phyloP scores from a whole-genome alignment of 2,329 filamentous ascomycete genomes.

The Calycina herbarum region DNA sequence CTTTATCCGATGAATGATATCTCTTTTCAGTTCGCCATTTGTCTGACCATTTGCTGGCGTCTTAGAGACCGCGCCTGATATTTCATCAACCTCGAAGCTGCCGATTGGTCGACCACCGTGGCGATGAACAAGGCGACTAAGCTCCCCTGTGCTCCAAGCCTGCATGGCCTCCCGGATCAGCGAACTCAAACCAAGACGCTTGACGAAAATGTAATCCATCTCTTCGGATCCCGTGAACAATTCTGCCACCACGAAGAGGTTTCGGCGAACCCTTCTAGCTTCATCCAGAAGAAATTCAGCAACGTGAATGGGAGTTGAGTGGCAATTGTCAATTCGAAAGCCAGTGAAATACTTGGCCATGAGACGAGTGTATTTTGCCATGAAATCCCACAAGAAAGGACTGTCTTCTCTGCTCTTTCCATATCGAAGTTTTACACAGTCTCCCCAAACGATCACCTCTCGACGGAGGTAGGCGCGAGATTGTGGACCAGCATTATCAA shows the following conservation, averaged over 20 bases:
- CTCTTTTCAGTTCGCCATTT: conserved; percentile 37
- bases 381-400: conserved; percentile 92
- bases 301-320: conserved; percentile 92
- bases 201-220: conserved; percentile 95
- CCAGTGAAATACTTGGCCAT: conserved; percentile 95
- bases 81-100: conserved; percentile 92
- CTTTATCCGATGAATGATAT: conserved; percentile 75
- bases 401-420: conserved; percentile 78
- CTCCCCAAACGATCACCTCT: conserved; percentile 97
- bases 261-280: conserved; percentile 82
- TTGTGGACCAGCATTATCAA: conserved; percentile 87
- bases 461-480: conserved; percentile 93
- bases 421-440: conserved; percentile 96
- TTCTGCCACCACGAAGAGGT: conserved; percentile 90
- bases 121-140: conserved; percentile 88
- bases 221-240: conserved; percentile 94
- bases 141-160: conserved; percentile 90
- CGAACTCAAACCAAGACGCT: conserved; percentile 84
- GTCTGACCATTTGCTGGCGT: conserved; percentile 33
- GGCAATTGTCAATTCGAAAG: conserved; percentile 96
- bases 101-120: conserved; percentile 94
- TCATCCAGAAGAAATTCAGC: conserved; percentile 94
- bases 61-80: conserved; percentile 61
- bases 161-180: conserved; percentile 98
- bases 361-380: conserved; percentile 87